These are phyloP conservation scores for Cutaneotrichosporon sp. DNA, from an alignment of 1,284 basidiomycete species.

Conservation along the genomic window DNA sequence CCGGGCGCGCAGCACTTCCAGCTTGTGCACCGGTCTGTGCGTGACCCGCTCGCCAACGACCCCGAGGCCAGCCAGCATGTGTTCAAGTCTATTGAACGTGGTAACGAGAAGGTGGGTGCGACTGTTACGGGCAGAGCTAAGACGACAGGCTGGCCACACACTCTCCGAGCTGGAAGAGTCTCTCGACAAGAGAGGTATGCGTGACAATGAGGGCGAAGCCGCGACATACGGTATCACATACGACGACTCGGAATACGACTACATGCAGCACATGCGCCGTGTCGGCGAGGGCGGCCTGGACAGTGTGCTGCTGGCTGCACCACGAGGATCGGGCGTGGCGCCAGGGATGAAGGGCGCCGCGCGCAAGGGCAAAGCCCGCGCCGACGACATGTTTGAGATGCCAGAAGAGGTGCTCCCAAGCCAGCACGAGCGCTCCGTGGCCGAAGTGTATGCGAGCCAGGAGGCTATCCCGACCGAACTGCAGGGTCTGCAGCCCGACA, in stretches of 20 bases:
- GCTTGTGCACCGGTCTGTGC: conserved; percentile 91
- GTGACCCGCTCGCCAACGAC: conserved; percentile 90
- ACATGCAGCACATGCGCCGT: conserved; percentile 90
- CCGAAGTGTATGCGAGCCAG: conserved; percentile 60
- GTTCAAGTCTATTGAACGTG: conserved; percentile 71
- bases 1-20: conserved; percentile 89
- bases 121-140: neutral
- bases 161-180: conserved; percentile 55
- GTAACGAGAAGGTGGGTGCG: conserved; percentile 54
- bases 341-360: conserved; percentile 35
- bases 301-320: conserved; percentile 63
- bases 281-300: conserved; percentile 66
- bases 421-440: conserved; percentile 63
- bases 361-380: conserved; percentile 34
- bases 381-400: conserved; percentile 49
- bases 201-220: conserved; percentile 69
- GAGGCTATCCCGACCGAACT: conserved; percentile 69
- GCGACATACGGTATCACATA: conserved; percentile 86
- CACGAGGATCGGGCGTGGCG: conserved; percentile 47
- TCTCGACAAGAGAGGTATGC: conserved; percentile 32
- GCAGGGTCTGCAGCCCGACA: conserved; percentile 86
- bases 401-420: conserved; percentile 71
- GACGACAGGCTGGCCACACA: conserved; percentile 41
- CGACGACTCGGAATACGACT: conserved; percentile 98
- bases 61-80: conserved; percentile 84